phyloP scores from a whole-genome alignment of 202 grass and related monocot genomes.

The Cymbopogon flexuosus region DNA sequence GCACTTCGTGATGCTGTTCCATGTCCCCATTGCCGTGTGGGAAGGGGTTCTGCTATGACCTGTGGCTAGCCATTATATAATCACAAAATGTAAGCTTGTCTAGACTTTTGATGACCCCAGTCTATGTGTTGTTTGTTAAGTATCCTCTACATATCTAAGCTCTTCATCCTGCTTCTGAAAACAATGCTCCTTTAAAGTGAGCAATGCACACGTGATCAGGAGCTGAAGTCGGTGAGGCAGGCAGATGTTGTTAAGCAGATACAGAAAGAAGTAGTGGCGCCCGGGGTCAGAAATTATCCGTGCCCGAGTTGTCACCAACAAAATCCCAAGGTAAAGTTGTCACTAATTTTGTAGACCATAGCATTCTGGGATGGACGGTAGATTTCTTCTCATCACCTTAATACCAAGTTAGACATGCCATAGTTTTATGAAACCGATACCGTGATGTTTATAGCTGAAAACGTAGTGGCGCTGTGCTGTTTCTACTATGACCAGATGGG shows the following conservation, averaged over 20 bases:
- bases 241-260: background rate
- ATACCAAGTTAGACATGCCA: background rate
- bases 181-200: conserved; percentile 10
- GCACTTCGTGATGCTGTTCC: conserved; percentile 49
- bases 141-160: background rate
- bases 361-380: background rate
- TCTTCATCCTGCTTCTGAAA: background rate
- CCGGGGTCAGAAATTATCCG: background rate
- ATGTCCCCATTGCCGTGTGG: conserved; percentile 59
- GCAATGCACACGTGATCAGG: conserved; percentile 11
- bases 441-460: background rate
- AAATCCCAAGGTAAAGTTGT: conserved; percentile 45
- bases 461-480: background rate
- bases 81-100: conserved; percentile 24
- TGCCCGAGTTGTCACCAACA: conserved; percentile 48
- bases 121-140: background rate
- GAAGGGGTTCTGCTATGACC: conserved; percentile 53
- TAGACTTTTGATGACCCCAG: background rate
- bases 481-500: conserved; percentile 38
- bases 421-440: background rate
- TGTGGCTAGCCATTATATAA: conserved; percentile 48
- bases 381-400: background rate
- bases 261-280: background rate
- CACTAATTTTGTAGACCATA: background rate
- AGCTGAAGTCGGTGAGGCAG: background rate